A percentile compares a stretch with the other conserved stretches of the same genome.
phyloP scores from a whole-genome alignment of 2,329 filamentous ascomycete species.

The Calonectria pseudoreteaudii region DNA sequence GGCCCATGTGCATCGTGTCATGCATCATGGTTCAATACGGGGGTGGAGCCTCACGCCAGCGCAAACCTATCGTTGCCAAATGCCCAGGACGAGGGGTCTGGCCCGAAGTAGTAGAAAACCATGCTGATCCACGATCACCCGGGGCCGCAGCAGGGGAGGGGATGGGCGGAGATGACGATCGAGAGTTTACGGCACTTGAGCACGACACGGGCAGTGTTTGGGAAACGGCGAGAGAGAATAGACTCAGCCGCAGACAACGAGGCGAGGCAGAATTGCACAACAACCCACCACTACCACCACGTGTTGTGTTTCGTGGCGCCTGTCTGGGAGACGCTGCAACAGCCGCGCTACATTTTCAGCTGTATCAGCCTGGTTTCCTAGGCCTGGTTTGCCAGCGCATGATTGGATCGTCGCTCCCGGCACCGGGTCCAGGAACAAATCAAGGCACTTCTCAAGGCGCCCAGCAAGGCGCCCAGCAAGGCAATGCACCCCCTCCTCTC shows the following conservation, averaged over 20 bases:
- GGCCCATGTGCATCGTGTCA: not conserved
- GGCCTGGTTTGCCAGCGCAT: not conserved
- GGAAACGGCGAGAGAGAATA: not conserved
- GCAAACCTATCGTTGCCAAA: slow-evolving; percentile 24
- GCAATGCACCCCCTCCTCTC: not conserved
- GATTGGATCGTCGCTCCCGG: not conserved
- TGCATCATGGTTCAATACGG: not conserved
- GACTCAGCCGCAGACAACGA: not conserved
- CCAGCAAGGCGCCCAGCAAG: not conserved
- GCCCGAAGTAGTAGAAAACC: slow-evolving; percentile 31
- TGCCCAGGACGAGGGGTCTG: slow-evolving; percentile 26
- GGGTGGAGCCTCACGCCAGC: slow-evolving; percentile 22
- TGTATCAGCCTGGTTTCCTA: not conserved
- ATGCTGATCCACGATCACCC: slow-evolving; percentile 15
- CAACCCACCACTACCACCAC: not conserved
- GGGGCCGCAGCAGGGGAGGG: not conserved
- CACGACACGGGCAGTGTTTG: not conserved
- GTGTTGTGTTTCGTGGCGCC: not conserved
- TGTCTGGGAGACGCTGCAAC: not conserved
- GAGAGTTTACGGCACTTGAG: not conserved
- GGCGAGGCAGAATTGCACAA: not conserved
- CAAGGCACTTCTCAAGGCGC: not conserved
- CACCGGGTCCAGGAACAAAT: not conserved
- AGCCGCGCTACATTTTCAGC: not conserved
- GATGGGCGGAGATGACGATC: not conserved